Evolutionary conservation across 2,329 filamentous ascomycete genomes (phyloP).

Genomic region (Rosellinia necatrix): DNA sequence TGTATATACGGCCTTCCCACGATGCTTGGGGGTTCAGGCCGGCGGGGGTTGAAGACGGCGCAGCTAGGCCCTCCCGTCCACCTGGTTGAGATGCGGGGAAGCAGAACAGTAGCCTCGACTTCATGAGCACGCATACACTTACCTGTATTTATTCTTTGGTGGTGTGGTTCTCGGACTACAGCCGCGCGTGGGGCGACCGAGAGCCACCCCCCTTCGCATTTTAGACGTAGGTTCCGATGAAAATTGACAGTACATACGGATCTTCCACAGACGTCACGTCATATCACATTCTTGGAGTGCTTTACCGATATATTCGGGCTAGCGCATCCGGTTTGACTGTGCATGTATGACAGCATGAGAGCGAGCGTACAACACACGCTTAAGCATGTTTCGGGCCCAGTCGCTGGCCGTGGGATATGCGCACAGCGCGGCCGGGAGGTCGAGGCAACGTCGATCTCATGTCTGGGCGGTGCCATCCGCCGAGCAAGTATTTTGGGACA

Average conservation of each 20-base stretch:
- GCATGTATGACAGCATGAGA: background rate
- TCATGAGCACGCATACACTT: background rate
- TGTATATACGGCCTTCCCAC: too few relatives aligned
- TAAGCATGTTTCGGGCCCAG: conserved; percentile 17
- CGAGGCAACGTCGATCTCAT: conserved; percentile 32
- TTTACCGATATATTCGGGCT: background rate
- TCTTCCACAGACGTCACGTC: conserved; percentile 12
- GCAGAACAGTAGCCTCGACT: background rate
- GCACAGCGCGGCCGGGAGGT: conserved; percentile 24
- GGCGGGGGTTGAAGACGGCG: background rate
- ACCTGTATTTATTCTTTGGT: background rate
- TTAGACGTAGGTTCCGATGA: background rate
- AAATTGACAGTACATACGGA: background rate
- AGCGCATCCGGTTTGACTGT: conserved; percentile 4
- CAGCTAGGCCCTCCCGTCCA: background rate
- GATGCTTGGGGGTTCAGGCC: background rate
- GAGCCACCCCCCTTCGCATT: background rate
- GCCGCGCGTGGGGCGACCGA: too few relatives aligned
- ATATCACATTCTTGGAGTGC: background rate
- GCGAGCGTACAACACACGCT: conserved; percentile 8
- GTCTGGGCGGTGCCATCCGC: conserved; percentile 23
- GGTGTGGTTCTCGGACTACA: too few relatives aligned
- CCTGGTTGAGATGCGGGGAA: background rate
- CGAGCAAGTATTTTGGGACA: conserved; percentile 12
- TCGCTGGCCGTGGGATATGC: too few relatives aligned